These are phyloP conservation scores for Penicillium malachiteum DNA, from an alignment of 495 filamentous ascomycete species.

Conservation along the genomic window DNA sequence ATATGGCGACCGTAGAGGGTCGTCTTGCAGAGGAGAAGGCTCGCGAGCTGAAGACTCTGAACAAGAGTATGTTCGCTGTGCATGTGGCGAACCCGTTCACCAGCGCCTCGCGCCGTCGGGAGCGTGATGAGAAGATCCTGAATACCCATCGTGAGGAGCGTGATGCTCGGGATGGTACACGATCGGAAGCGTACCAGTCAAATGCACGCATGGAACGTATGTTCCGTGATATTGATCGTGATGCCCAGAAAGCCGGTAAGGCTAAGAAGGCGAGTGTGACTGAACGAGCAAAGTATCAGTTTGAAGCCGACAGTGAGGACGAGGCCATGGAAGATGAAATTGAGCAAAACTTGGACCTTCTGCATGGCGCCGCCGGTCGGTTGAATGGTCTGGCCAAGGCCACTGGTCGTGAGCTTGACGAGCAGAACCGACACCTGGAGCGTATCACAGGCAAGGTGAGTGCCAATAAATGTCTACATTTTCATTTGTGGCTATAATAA, in stretches of 20 bases:
- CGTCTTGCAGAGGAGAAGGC: slow-evolving; percentile 72
- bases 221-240: slow-evolving; percentile 52
- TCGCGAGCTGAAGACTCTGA: slow-evolving; percentile 71
- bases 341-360: slow-evolving; percentile 60
- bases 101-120: slow-evolving; percentile 51
- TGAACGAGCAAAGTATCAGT: slow-evolving; percentile 74
- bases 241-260: slow-evolving; percentile 35
- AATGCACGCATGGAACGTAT: slow-evolving; percentile 60
- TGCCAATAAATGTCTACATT: neutral
- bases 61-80: slow-evolving; percentile 80
- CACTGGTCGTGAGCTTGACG: slow-evolving; percentile 70
- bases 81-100: slow-evolving; percentile 76
- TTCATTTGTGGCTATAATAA: neutral
- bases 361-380: slow-evolving; percentile 57
- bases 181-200: slow-evolving; percentile 59
- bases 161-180: slow-evolving; percentile 63
- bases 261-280: slow-evolving; percentile 54
- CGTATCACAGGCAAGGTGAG: slow-evolving; percentile 69
- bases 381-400: slow-evolving; percentile 68
- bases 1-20: slow-evolving; percentile 66
- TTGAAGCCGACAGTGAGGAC: slow-evolving; percentile 73
- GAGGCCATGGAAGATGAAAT: slow-evolving; percentile 76
- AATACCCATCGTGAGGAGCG: slow-evolving; percentile 65
- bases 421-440: slow-evolving; percentile 72
- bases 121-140: slow-evolving; percentile 60